Conservation (phyloP, 2,329 filamentous ascomycete genomes). For the Pseudogymnoascus pannorum region DNA sequence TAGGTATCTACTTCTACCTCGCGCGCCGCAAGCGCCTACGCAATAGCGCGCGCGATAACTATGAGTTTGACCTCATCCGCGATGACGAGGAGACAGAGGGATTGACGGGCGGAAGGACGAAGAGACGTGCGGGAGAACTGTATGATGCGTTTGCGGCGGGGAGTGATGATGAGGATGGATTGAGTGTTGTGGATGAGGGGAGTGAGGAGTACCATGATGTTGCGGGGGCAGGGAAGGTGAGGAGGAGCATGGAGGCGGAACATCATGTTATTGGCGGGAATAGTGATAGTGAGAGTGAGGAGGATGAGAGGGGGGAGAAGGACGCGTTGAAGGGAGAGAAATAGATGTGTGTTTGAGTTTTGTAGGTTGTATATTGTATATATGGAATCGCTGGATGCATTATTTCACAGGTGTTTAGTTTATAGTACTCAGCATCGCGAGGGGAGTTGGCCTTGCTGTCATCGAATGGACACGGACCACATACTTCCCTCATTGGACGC, state of each 20-base stretch:
- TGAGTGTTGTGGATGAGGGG: constrained; percentile 37
- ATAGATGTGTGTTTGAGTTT: not conserved
- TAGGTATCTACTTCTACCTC: constrained; percentile 75
- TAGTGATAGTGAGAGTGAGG: constrained; percentile 19
- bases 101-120: constrained; percentile 39
- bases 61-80: constrained; percentile 90
- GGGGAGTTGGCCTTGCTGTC: not conserved
- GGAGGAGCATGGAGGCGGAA: not conserved
- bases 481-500: no score
- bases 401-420: not conserved
- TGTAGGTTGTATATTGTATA: not conserved
- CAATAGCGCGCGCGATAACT: constrained; percentile 70
- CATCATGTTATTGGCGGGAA: constrained; percentile 15
- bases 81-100: constrained; percentile 62
- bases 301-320: constrained; percentile 13
- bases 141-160: constrained; percentile 97
- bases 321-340: not conserved
- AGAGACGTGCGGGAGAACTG: constrained; percentile 70
- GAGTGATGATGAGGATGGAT: constrained; percentile 58
- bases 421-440: not conserved
- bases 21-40: constrained; percentile 69
- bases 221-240: constrained; percentile 14
- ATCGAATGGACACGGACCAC: no score
- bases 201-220: constrained; percentile 31
- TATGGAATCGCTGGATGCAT: not conserved